Evolutionary conservation across 2,329 filamentous ascomycete genomes (phyloP), one percentile per base, ranked within the genome.

Genomic region (Leptographium galeiforme): DNA sequence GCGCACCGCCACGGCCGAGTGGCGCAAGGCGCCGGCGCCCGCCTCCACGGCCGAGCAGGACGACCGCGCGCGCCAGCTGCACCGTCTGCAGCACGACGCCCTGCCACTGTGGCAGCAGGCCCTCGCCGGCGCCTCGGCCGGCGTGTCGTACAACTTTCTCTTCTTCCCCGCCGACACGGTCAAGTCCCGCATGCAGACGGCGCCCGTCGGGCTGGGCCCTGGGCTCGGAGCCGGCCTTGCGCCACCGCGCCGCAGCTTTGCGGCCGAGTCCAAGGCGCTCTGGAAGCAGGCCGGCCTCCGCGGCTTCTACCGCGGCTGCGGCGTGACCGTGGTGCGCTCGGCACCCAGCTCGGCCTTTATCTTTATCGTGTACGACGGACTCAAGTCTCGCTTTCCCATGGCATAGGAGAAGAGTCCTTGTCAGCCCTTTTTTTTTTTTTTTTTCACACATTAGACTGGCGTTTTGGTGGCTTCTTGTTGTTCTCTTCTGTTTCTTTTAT

Each of bases 141-240:
- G 93, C 52, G 87, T 96, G 72, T 84, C 82, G 39, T 98, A 98
- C 71, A 98, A 98, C 67, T 97, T 97, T 65, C 72, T 95, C 25
- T 96, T 97, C 74, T 98, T 93, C 66, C 93, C 93, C 0, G 93
- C 93, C 50, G 93, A 98, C 66, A 98, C 93, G 0, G 85, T 98
- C 72, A 98, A 98, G 71, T 94, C 87, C 18, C 82, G 91, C 48
- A 95, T 98, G 84, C 93, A 98, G 70, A 98, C 93, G 0, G 78
- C 85, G 52, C 84, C 89, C 6, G 73, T 88, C 45, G 78, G 76
- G 36, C 32, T 10, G 72, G 25, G 30, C 40, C 72, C 72, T 2
- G 69, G 71, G 25, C 25, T 25, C 53, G 76, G 77, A 25, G 19
- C 19, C 19, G 43, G 30, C 11, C 19, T 13, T 1, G 43, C 25